phyloP scores from a whole-genome alignment of 345 rosid genomes.

The Eucalyptus albens region DNA sequence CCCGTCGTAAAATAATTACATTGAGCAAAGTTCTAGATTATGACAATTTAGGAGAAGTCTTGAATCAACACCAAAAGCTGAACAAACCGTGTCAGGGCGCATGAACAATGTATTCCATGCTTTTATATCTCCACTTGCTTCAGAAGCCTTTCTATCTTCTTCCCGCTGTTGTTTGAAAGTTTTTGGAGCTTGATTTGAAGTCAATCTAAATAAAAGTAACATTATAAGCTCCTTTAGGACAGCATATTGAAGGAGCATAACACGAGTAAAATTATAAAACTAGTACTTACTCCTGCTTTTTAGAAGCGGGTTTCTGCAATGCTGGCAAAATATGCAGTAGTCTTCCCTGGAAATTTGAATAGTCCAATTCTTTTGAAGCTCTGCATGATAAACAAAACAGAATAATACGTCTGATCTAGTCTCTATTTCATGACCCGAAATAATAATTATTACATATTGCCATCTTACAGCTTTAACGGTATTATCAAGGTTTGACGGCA shows the following conservation, averaged over 20 bases:
- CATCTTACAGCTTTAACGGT: neutral
- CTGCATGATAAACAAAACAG: conserved; percentile 22
- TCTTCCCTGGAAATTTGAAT: conserved; percentile 81
- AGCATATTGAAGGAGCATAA: neutral
- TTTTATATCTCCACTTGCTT: conserved; percentile 79
- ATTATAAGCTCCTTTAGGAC: neutral
- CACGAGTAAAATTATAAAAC: neutral
- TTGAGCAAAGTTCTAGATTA: neutral
- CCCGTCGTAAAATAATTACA: neutral
- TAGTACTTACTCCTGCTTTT: conserved; percentile 42
- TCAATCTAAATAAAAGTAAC: neutral
- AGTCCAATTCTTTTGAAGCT: conserved; percentile 71
- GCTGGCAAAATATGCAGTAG: conserved; percentile 84
- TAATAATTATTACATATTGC: neutral
- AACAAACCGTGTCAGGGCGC: conserved; percentile 78
- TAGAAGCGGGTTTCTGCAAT: conserved; percentile 27
- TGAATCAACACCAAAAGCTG: neutral
- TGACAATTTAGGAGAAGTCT: neutral
- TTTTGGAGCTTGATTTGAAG: conserved; percentile 25
- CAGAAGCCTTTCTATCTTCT: conserved; percentile 82
- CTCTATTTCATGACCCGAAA: neutral
- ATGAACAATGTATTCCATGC: conserved; percentile 95
- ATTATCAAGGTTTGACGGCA: neutral
- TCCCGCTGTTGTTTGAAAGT: conserved; percentile 68
- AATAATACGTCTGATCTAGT: neutral